Conservation (phyloP, 306 rosid species). For the Vigna reflexopilosa region DNA sequence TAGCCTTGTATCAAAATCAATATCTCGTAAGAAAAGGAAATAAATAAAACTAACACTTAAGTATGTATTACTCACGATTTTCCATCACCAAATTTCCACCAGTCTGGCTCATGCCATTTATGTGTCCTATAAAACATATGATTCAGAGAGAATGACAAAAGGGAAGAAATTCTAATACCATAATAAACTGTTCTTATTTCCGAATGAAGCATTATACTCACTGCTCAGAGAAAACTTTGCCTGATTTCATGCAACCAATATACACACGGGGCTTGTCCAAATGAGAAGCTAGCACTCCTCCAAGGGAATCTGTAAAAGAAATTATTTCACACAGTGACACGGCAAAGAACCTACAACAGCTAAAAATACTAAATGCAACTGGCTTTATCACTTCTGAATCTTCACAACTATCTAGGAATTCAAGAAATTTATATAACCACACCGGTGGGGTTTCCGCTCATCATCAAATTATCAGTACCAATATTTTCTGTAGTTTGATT, state of each 20-base stretch:
- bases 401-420: background rate
- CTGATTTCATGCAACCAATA: conserved; percentile 87
- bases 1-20: background rate
- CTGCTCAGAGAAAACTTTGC: conserved; percentile 76
- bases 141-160: conserved; percentile 20
- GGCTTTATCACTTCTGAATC: background rate
- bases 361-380: background rate
- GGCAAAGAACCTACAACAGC: conserved; percentile 6
- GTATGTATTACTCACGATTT: conserved; percentile 61
- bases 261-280: conserved; percentile 68
- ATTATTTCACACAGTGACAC: conserved; percentile 37
- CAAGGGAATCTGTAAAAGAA: conserved; percentile 65
- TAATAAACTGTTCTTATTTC: conserved; percentile 29
- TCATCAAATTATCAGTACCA: background rate
- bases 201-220: conserved; percentile 53
- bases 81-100: conserved; percentile 81
- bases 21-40: background rate
- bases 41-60: background rate
- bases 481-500: background rate
- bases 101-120: conserved; percentile 77
- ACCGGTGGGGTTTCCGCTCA: background rate
- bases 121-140: conserved; percentile 54
- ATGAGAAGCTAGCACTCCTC: conserved; percentile 61
- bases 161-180: background rate
- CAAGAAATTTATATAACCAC: background rate